These are phyloP conservation scores for Eutrema heterophyllum DNA, from an alignment of 345 rosid genomes.

Conservation along the genomic window DNA sequence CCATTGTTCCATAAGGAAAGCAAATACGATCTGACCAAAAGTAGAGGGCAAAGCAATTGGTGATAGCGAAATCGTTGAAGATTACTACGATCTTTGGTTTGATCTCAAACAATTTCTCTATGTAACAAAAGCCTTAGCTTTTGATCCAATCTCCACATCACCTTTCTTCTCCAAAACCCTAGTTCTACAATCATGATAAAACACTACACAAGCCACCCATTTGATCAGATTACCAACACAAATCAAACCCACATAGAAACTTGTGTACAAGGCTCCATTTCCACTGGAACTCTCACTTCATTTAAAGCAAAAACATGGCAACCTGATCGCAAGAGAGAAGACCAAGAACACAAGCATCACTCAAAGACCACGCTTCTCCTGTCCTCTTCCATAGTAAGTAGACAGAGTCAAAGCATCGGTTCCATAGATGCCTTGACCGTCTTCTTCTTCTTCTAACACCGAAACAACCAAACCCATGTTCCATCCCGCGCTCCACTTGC, in stretches of 20 bases:
- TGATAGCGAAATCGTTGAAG: not conserved
- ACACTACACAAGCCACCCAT: constrained; percentile 42
- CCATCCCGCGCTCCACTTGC: constrained; percentile 46
- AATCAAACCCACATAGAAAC: constrained; percentile 13
- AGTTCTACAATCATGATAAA: constrained; percentile 34
- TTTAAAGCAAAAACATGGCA: constrained; percentile 26
- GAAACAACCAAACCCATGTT: constrained; percentile 41
- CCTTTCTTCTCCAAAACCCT: constrained; percentile 22
- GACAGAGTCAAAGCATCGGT: constrained; percentile 30
- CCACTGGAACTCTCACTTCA: constrained; percentile 18
- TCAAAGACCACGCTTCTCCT: constrained; percentile 13
- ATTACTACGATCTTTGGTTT: not conserved
- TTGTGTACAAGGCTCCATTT: constrained; percentile 16
- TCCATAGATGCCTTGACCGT: constrained; percentile 17
- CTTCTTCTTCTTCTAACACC: constrained; percentile 28
- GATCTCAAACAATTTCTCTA: not conserved
- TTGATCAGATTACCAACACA: constrained; percentile 34
- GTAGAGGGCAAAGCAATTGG: too few relatives aligned
- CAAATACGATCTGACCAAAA: not conserved
- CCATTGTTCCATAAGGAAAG: too few relatives aligned
- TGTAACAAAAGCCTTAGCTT: not conserved
- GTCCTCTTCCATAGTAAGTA: constrained; percentile 28
- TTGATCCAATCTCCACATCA: constrained; percentile 33
- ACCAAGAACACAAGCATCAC: constrained; percentile 36
- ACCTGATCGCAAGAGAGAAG: constrained; percentile 23